A percentile compares a stretch with the other conserved stretches of the same genome.
Evolutionary conservation across 441 rosid species (phyloP).

Genomic region (Gossypium schwendimanii): DNA sequence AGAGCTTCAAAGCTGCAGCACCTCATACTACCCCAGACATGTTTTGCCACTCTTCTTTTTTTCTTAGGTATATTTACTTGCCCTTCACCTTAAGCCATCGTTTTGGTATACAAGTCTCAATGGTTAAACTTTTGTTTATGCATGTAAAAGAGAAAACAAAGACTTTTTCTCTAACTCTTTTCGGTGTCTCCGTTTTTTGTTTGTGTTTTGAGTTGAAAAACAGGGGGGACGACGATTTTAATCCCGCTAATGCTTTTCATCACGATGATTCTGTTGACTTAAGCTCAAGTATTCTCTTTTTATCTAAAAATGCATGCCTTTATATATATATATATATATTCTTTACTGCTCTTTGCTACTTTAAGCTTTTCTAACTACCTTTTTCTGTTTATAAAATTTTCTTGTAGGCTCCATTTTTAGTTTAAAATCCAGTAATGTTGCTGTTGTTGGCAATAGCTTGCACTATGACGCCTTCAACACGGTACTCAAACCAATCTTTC

Average conservation of each 20-base stretch:
- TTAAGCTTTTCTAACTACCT: conserved; percentile 11
- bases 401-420: conserved; percentile 47
- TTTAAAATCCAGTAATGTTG: conserved; percentile 47
- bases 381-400: neutral
- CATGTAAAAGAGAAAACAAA: neutral
- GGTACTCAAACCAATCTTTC: conserved; percentile 36
- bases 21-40: conserved; percentile 45
- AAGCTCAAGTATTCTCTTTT: conserved; percentile 57
- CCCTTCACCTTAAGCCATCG: neutral
- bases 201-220: conserved; percentile 12
- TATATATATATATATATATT: no score
- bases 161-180: conserved; percentile 6
- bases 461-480: conserved; percentile 56
- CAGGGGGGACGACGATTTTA: conserved; percentile 52
- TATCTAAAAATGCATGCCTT: neutral
- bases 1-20: conserved; percentile 59
- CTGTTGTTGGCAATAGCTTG: conserved; percentile 43
- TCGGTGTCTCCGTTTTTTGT: neutral
- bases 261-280: conserved; percentile 67
- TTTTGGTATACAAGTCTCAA: neutral
- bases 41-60: conserved; percentile 56
- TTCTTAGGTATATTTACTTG: conserved; percentile 43
- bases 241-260: conserved; percentile 41
- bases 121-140: neutral
- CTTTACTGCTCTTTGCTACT: neutral